phyloP scores from a whole-genome alignment of 495 filamentous ascomycete species.

The Polyplosphaeria fusca region DNA sequence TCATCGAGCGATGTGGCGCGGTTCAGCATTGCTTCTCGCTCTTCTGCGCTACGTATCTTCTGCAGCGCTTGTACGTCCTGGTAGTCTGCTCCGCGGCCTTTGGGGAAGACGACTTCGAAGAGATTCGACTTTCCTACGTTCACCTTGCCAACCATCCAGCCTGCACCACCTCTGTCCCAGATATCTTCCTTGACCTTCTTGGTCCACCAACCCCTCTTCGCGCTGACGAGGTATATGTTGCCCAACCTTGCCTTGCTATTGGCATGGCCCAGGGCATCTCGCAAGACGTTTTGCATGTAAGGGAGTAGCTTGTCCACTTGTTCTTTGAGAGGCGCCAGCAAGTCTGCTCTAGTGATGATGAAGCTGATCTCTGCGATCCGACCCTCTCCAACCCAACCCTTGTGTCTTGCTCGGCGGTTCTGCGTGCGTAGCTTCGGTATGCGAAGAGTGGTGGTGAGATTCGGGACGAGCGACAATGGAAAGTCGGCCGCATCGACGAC shows the following conservation, averaged over 20 bases:
- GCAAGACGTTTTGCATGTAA: slow-evolving; percentile 68
- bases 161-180: slow-evolving; percentile 71
- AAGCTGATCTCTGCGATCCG: slow-evolving; percentile 72
- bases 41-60: slow-evolving; percentile 30
- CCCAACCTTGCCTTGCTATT: slow-evolving; percentile 68
- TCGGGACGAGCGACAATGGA: slow-evolving; percentile 80
- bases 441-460: slow-evolving; percentile 57
- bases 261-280: slow-evolving; percentile 61
- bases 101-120: slow-evolving; percentile 80
- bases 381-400: slow-evolving; percentile 57
- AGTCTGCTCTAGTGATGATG: slow-evolving; percentile 82
- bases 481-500: slow-evolving; percentile 98
- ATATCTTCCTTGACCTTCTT: slow-evolving; percentile 80
- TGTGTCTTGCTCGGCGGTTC: slow-evolving; percentile 67
- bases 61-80: slow-evolving; percentile 36
- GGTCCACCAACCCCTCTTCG: slow-evolving; percentile 84
- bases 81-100: slow-evolving; percentile 57
- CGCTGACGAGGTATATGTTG: slow-evolving; percentile 79
- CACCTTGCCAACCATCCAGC: slow-evolving; percentile 97
- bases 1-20: slow-evolving; percentile 18
- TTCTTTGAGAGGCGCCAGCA: slow-evolving; percentile 74
- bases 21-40: slow-evolving; percentile 18
- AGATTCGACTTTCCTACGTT: slow-evolving; percentile 97
- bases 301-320: slow-evolving; percentile 82
- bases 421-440: slow-evolving; percentile 64